Conservation (phyloP, 495 filamentous ascomycete species). For the Rhypophila decipiens region DNA sequence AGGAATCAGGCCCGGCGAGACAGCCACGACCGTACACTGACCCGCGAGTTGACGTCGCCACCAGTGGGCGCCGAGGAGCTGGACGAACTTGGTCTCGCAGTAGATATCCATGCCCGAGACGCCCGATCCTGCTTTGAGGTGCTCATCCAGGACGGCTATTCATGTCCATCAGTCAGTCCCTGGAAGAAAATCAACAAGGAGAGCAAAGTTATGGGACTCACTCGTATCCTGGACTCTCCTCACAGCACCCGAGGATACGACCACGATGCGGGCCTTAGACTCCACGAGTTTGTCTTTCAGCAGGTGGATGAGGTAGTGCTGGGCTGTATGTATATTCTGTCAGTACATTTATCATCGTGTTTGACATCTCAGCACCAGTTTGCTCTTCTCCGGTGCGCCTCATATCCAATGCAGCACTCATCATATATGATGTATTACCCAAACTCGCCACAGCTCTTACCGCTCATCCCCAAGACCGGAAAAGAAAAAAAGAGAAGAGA, state of each 20-base stretch:
- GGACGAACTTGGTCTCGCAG: conserved; percentile 33
- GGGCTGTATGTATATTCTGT: conserved; percentile 26
- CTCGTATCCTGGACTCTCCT: conserved; percentile 22
- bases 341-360: background rate
- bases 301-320: conserved; percentile 38
- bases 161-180: too few relatives aligned
- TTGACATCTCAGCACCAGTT: too few relatives aligned
- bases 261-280: conserved; percentile 31
- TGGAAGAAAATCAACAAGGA: background rate
- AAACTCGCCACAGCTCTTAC: too few relatives aligned
- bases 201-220: background rate
- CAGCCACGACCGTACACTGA: conserved; percentile 33
- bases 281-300: conserved; percentile 32
- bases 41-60: conserved; percentile 40
- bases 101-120: conserved; percentile 19
- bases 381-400: too few relatives aligned
- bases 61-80: conserved; percentile 41
- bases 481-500: too few relatives aligned
- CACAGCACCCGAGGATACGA: conserved; percentile 36
- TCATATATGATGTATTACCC: too few relatives aligned
- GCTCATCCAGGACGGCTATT: conserved; percentile 22
- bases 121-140: conserved; percentile 25
- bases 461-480: too few relatives aligned
- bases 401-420: too few relatives aligned
- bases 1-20: conserved; percentile 39